Conservation (phyloP, 305 asterid species). For the Lippia alba region DNA sequence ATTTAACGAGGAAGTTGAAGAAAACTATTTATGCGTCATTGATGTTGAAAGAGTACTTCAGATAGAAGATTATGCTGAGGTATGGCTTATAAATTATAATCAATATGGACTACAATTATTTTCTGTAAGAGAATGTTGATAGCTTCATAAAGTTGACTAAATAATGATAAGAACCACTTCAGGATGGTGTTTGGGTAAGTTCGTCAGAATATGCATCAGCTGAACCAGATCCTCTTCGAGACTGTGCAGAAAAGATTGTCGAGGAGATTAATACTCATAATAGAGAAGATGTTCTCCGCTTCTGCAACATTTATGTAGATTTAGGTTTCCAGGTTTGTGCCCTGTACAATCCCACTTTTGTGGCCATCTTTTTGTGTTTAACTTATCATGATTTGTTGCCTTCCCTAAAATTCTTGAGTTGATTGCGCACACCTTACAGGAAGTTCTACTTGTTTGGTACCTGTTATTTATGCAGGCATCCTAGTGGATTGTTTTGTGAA, state of each 20-base stretch:
- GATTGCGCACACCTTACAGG: background rate
- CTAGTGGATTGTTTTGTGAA: background rate
- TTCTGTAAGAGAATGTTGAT: conserved; percentile 8
- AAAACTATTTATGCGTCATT: conserved; percentile 58
- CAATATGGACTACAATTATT: background rate
- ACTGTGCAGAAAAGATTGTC: conserved; percentile 76
- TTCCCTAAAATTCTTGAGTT: background rate
- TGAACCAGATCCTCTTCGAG: conserved; percentile 91
- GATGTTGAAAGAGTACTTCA: conserved; percentile 80
- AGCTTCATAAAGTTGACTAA: conserved; percentile 28
- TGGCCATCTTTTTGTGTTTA: conserved; percentile 5
- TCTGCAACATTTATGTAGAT: conserved; percentile 82
- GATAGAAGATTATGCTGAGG: conserved; percentile 91
- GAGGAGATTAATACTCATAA: conserved; percentile 76
- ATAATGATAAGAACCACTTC: conserved; percentile 29
- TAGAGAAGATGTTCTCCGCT: conserved; percentile 75
- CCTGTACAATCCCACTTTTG: conserved; percentile 15
- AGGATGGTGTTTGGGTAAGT: conserved; percentile 84
- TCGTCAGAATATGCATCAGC: conserved; percentile 74
- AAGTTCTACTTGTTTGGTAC: background rate
- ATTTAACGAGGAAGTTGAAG: conserved; percentile 74
- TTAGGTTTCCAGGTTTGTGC: conserved; percentile 80
- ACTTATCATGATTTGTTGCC: background rate
- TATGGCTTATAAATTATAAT: conserved; percentile 47
- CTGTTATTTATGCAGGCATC: conserved; percentile 6